Conservation (phyloP, 148 eudicot genomes). For the Euryodendron excelsum region DNA sequence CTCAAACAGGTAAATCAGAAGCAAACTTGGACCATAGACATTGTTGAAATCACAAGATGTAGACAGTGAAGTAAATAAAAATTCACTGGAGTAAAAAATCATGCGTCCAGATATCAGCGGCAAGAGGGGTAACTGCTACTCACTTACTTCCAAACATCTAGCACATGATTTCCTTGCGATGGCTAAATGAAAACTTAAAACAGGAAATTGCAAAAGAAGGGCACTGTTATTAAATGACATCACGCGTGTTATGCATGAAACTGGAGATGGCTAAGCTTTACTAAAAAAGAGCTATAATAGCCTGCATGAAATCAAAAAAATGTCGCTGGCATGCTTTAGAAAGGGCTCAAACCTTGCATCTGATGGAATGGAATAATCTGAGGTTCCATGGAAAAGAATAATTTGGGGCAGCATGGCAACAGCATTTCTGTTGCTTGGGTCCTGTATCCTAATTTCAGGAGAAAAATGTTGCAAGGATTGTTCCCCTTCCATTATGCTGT, state of each 20-base stretch:
- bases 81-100: background rate
- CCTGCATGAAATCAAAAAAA: background rate
- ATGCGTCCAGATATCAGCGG: background rate
- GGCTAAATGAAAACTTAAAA: background rate
- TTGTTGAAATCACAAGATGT: background rate
- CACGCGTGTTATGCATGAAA: background rate
- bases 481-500: conserved; percentile 97
- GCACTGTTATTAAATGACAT: background rate
- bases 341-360: conserved; percentile 59
- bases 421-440: conserved; percentile 48
- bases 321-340: background rate
- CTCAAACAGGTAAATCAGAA: background rate
- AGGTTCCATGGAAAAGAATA: conserved; percentile 78
- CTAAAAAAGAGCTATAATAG: background rate
- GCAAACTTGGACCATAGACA: background rate
- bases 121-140: background rate
- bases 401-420: conserved; percentile 64
- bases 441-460: conserved; percentile 69
- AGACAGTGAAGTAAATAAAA: background rate
- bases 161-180: background rate
- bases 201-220: background rate
- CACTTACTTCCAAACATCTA: background rate
- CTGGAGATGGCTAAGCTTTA: background rate
- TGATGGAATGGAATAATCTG: conserved; percentile 80
- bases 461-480: conserved; percentile 62